Base-by-base conservation (phyloP, 768 basidiomycete species). In the Mycena chlorophos region DNA sequence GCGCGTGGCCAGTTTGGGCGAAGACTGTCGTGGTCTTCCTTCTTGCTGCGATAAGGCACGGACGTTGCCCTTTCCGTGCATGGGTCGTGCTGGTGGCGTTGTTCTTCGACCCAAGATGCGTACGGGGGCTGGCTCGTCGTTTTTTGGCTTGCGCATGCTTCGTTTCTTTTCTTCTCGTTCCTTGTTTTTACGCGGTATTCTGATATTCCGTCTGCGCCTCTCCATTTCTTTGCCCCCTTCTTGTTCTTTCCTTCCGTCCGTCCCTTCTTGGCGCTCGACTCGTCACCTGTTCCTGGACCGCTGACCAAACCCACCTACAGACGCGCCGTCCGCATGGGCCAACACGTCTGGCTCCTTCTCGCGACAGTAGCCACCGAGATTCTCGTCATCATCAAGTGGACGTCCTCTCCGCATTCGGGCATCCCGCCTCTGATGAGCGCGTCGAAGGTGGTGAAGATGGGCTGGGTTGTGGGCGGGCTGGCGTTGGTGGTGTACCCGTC, bases 351-450 rank as follows among this genome's bases (percentile, higher is more conserved):
- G 91, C 74, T 94, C 38, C 74, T 94, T 56, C 81, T 92, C 48
- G 91, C 91, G 28, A 94, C 91, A n/a, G 85, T 92, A 58, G 64
- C 84, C 54, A 93, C 92, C 14, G 91, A 94, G 68, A 69, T 91
- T 30, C 76, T 94, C 49, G 87, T 85, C 39, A 91, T 94, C 51
- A 71, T 77, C 62, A 94, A 94, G 75, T 94, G 90, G 91, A 84
- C 88, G 61, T 74, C 12, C 34, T 10, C 10, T n/a, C 34, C 34
- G 34, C 34, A n/a, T n/a, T 14, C 13, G 13, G n/a, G 82, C 63
- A 88, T 86, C 12, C 80, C 84, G 68, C 93, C 86, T 65, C 69
- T 75, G 17, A 80, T 75, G 61, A 85, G 89, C 22, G 68, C 90
- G 14, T 91, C 91, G 14, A 60, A 62, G 49, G 58, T 64, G 51